Evolutionary conservation across 2,329 filamentous ascomycete genomes (phyloP).

Genomic region (Phialophora tarda): DNA sequence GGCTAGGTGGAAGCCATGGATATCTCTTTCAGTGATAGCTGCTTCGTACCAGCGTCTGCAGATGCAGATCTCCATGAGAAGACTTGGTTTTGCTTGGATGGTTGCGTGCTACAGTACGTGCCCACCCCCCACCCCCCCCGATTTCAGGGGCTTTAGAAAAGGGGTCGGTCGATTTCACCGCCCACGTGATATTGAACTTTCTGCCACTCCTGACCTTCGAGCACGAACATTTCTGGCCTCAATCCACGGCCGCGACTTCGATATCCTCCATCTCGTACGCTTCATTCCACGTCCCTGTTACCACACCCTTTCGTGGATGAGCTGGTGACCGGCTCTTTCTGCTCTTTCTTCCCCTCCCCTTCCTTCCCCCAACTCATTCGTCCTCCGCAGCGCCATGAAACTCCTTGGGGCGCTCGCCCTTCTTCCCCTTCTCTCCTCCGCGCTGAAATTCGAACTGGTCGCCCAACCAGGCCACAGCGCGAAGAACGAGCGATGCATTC

Average conservation of each 20-base stretch:
- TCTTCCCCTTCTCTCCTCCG: slow-evolving; percentile 54
- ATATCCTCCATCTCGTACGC: not conserved
- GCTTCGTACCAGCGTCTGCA: not conserved
- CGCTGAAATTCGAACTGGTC: slow-evolving; percentile 91
- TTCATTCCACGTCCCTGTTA: not conserved
- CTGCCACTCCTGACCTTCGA: slow-evolving; percentile 31
- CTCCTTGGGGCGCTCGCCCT: slow-evolving; percentile 42
- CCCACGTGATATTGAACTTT: slow-evolving; percentile 31
- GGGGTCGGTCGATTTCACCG: slow-evolving; percentile 23
- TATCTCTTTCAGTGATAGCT: not conserved
- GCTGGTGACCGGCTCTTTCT: slow-evolving; percentile 16
- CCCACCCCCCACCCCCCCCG: not conserved
- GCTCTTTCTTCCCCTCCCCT: not conserved
- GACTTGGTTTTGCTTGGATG: not conserved
- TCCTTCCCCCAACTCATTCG: not conserved
- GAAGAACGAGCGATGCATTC: slow-evolving; percentile 83
- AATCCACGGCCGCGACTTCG: not conserved
- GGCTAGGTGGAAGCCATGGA: not conserved
- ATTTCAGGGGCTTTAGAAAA: slow-evolving; percentile 12
- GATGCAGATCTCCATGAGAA: not conserved
- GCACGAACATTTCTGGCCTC: slow-evolving; percentile 12
- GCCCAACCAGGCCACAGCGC: slow-evolving; percentile 67
- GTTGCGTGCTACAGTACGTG: not conserved
- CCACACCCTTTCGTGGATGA: slow-evolving; percentile 3
- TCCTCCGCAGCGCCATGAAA: slow-evolving; percentile 31